These are phyloP conservation scores for Chytridiales sp. DNA, from an alignment of 371 early-diverging fungal species.

Conservation along the genomic window DNA sequence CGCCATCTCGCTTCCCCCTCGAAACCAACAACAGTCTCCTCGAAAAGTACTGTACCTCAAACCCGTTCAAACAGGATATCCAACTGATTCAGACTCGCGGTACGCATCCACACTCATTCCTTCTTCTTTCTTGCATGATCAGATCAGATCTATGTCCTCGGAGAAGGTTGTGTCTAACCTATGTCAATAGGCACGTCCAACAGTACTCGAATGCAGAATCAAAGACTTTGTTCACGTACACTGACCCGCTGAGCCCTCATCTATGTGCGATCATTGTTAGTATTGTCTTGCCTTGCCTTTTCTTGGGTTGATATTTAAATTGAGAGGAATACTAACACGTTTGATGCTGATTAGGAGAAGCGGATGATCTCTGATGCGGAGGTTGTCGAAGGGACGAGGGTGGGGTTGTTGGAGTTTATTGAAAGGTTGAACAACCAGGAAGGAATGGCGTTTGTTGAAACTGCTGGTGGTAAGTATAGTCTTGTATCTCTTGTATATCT, in stretches of 20 bases:
- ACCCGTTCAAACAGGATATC: slow-evolving; percentile 84
- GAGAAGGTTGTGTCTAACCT: too few relatives aligned
- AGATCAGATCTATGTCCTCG: too few relatives aligned
- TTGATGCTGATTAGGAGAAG: slow-evolving; percentile 42
- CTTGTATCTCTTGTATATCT: neutral
- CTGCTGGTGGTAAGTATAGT: slow-evolving; percentile 42
- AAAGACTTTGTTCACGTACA: slow-evolving; percentile 63
- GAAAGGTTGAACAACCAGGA: neutral
- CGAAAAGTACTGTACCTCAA: slow-evolving; percentile 67
- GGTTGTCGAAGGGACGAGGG: too few relatives aligned
- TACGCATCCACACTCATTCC: too few relatives aligned
- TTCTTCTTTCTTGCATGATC: neutral
- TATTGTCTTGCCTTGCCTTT: too few relatives aligned
- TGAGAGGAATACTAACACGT: too few relatives aligned
- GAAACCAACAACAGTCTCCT: slow-evolving; percentile 23
- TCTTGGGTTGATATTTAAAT: too few relatives aligned
- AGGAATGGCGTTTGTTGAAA: slow-evolving; percentile 49
- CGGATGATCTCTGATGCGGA: slow-evolving; percentile 19
- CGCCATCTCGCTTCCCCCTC: slow-evolving; percentile 31
- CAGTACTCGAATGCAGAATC: slow-evolving; percentile 20
- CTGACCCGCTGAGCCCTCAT: slow-evolving; percentile 78
- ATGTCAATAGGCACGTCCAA: neutral
- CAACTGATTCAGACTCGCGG: slow-evolving; percentile 76
- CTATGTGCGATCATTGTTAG: slow-evolving; percentile 40
- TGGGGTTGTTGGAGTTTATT: too few relatives aligned